Evolutionary conservation across 208 protist genomes (phyloP), one percentile per base, ranked within the genome.

Genomic region (Trypanosomatidae sp.): DNA sequence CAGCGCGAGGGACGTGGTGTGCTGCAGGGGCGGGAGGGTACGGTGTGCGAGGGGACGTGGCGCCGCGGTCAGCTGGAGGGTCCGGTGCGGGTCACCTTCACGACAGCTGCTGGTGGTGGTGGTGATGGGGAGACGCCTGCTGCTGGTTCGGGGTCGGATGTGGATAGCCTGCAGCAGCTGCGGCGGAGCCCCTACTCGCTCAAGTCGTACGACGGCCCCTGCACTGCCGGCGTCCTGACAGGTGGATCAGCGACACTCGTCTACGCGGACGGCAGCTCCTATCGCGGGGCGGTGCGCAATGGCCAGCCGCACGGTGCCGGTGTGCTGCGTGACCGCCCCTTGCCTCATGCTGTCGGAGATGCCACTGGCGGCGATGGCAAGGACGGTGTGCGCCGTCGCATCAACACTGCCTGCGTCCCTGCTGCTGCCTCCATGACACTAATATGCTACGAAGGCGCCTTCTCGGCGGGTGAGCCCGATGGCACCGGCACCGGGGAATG

Each of bases 371-470:
- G 80, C 64, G 25, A 73, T n/a, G 77, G 85, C 46, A 39, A n/a
- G 2, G 52, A 52, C 43, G 43, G 41, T n/a, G 46, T 44, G 55
- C 68, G 75, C 28, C 17, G 58, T 4, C 75, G 70, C 46, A 73
- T 76, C 55, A n/a, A 36, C 30, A 22, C 41, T 12, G 22, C 64
- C 17, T 80, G 75, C 47, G 50, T 80, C 12, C 65, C 75, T 7
- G 8, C 43, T 15, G 19, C 28, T 6, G 55, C 28, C 13, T 43
- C 58, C 12, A 74, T 88, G 41, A 60, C 83, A 6, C 78, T 94
- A 36, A 76, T 81, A 49, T 69, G 72, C 17, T 98, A 97, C 76
- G 81, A 92, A 5, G 94, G 94, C 17, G 76, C 82, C 8, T 96
- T 96, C 66, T 69, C 73, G n/a, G 73, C 72, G 44, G 91, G 90